Percentiles rank a stretch among this genome's conserved stretches.
phyloP scores from a whole-genome alignment of 1,284 basidiomycete species.

The Ceratobasidium sp. region DNA sequence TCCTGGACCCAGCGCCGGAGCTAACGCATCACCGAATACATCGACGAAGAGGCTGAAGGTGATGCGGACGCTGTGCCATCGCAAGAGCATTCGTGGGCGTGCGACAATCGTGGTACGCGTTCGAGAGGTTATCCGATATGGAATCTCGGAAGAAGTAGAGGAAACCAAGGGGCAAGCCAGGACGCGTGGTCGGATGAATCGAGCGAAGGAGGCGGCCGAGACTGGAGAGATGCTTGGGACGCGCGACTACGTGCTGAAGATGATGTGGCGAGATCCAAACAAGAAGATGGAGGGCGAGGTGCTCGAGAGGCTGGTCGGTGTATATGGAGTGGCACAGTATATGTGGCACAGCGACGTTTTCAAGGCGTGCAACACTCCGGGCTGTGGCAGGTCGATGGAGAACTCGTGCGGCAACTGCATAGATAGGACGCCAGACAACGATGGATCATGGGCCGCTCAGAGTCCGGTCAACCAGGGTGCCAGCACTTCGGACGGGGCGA shows the following conservation, averaged over 20 bases:
- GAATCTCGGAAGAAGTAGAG: not conserved
- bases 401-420: not conserved
- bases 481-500: not conserved
- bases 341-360: constrained; percentile 13
- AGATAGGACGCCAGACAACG: not conserved
- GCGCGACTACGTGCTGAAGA: constrained; percentile 19
- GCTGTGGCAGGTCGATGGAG: not conserved
- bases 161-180: not conserved
- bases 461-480: not conserved
- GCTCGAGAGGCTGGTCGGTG: not conserved
- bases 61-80: no score
- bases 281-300: constrained; percentile 17
- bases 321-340: constrained; percentile 16
- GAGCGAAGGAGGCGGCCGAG: not conserved
- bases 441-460: not conserved
- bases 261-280: constrained; percentile 29
- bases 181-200: not conserved
- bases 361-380: not conserved
- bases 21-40: not conserved
- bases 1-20: not conserved
- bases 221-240: not conserved
- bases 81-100: constrained; percentile 19
- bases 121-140: not conserved
- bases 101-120: constrained; percentile 35
- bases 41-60: constrained; percentile 18